A percentile compares a stretch with the other conserved stretches of the same genome.
These are phyloP conservation scores for Starmerella gropengiesseri DNA, from an alignment of 805 yeast genomes.

Conservation along the genomic window DNA sequence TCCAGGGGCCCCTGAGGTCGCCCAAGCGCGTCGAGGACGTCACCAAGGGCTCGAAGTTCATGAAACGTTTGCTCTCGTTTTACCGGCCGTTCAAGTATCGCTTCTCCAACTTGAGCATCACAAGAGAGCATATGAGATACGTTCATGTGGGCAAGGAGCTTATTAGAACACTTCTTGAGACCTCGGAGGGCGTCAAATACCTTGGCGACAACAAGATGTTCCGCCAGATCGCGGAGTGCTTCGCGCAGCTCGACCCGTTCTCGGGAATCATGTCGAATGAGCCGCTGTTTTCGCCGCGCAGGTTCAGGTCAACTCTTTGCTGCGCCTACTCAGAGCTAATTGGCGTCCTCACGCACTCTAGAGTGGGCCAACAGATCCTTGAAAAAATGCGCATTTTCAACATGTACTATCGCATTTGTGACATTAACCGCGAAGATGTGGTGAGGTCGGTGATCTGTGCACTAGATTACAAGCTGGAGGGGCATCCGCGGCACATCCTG, in stretches of 20 bases:
- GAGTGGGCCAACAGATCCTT: constrained; percentile 55
- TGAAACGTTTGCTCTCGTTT: constrained; percentile 74
- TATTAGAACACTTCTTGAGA: constrained; percentile 50
- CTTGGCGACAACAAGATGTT: constrained; percentile 56
- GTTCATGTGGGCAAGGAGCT: constrained; percentile 67
- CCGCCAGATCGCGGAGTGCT: constrained; percentile 79
- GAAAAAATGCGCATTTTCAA: constrained; percentile 80
- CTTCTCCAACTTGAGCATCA: constrained; percentile 46
- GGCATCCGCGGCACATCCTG: constrained; percentile 59
- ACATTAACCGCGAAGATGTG: constrained; percentile 24
- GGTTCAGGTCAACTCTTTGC: constrained; percentile 55
- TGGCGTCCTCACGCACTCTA: constrained; percentile 54
- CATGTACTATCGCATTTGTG: constrained; percentile 51
- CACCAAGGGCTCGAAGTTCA: constrained; percentile 66
- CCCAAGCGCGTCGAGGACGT: constrained; percentile 68
- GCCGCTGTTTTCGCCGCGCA: constrained; percentile 54
- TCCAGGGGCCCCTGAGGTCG: constrained; percentile 71
- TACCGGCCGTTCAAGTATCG: constrained; percentile 85
- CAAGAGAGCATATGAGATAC: constrained; percentile 43
- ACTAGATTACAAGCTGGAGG: constrained; percentile 47
- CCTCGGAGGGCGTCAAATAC: constrained; percentile 55
- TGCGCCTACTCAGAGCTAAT: constrained; percentile 69
- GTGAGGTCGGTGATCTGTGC: constrained; percentile 40
- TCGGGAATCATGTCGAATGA: constrained; percentile 64
- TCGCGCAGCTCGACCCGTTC: constrained; percentile 72